These are phyloP conservation scores for Ulota crispa DNA, from an alignment of 225 moss, liverwort and hornwort genomes.

Conservation along the genomic window DNA sequence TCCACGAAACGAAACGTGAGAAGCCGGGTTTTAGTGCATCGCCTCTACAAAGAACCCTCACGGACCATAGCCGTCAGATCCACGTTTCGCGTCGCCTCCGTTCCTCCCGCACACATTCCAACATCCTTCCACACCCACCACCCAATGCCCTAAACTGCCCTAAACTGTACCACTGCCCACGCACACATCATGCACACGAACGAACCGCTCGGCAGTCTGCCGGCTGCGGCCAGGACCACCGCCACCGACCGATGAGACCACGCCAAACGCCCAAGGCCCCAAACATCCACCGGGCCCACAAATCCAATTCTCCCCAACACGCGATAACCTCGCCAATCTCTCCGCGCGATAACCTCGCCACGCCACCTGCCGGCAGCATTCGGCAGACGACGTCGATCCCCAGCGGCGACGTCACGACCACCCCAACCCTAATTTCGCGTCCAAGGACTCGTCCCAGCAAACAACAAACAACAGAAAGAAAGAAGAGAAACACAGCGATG, in stretches of 20 bases:
- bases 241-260: background rate
- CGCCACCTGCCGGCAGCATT: background rate
- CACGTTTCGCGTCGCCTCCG: slow-evolving; percentile 33
- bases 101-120: background rate
- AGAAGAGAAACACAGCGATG: background rate
- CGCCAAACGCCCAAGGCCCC: background rate
- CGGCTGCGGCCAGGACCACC: background rate
- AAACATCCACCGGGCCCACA: background rate
- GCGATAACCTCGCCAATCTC: background rate
- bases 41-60: slow-evolving; percentile 47
- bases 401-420: too few relatives aligned
- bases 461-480: too few relatives aligned
- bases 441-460: background rate
- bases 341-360: too few relatives aligned
- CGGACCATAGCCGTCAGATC: slow-evolving; percentile 21
- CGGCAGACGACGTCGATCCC: background rate
- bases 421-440: background rate
- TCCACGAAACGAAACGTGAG: too few relatives aligned
- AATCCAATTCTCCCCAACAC: background rate
- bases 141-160: too few relatives aligned
- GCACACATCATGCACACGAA: background rate
- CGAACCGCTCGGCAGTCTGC: too few relatives aligned
- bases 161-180: background rate
- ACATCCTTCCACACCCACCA: too few relatives aligned
- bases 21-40: slow-evolving; percentile 33